Conservation (phyloP, 2,329 filamentous ascomycete genomes). For the Nothomitra cinnamomea region DNA sequence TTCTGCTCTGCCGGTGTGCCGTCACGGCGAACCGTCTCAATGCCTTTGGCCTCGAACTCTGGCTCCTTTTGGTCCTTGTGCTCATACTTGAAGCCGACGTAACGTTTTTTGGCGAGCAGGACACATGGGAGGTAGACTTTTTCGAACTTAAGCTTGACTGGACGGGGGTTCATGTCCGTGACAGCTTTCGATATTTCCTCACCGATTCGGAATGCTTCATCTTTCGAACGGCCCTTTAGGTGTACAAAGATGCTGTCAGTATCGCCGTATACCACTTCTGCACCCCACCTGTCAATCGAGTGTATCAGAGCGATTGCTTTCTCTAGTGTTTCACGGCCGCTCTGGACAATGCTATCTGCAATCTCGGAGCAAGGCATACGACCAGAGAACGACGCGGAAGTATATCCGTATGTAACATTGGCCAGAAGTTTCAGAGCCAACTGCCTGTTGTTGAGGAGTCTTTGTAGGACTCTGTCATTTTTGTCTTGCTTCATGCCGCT, state of each 20-base stretch:
- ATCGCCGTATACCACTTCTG: constrained; percentile 95
- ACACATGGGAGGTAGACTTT: constrained; percentile 96
- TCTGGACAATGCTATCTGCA: constrained; percentile 95
- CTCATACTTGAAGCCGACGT: constrained; percentile 97
- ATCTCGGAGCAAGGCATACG: constrained; percentile 97
- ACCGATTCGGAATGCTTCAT: constrained; percentile 82
- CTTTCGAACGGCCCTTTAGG: constrained; percentile 69
- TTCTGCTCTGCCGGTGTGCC: constrained; percentile 92
- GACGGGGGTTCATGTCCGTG: constrained; percentile 76
- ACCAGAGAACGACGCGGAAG: constrained; percentile 89
- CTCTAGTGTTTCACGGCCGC: constrained; percentile 84
- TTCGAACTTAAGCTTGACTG: constrained; percentile 93
- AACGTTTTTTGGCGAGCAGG: constrained; percentile 88
- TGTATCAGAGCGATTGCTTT: constrained; percentile 88
- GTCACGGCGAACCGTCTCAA: constrained; percentile 89
- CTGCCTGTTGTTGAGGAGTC: constrained; percentile 82
- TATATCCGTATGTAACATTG: constrained; percentile 98
- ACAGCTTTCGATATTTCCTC: constrained; percentile 79
- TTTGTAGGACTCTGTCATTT: constrained; percentile 69
- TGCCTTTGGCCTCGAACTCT: constrained; percentile 94
- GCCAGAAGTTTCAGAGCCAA: constrained; percentile 87
- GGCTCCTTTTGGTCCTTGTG: constrained; percentile 55
- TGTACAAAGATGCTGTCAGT: constrained; percentile 91
- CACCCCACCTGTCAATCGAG: constrained; percentile 70
- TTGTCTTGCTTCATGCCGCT: constrained; percentile 90